Evolutionary conservation across 192 early-diverging fungal genomes (phyloP).

Genomic region (Spinellus fusiger): DNA sequence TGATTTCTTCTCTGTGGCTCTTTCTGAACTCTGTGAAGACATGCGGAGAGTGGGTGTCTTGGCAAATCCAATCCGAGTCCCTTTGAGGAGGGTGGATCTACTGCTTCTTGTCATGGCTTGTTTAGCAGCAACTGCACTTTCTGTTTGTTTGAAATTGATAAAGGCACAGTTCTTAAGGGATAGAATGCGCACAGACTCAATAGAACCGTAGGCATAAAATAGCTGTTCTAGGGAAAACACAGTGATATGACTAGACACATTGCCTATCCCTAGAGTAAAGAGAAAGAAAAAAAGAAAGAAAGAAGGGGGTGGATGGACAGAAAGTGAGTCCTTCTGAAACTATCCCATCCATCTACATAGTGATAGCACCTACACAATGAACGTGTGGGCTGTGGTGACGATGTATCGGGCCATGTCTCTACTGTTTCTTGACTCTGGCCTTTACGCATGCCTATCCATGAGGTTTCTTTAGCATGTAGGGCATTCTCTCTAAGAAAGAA

Average conservation of each 20-base stretch:
- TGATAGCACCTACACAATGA: too few species aligned
- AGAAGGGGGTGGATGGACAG: not conserved
- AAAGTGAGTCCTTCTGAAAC: not conserved
- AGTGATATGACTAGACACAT: conserved; percentile 73
- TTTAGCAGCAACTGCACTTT: conserved; percentile 84
- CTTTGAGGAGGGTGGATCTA: conserved; percentile 56
- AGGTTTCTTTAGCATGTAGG: too few species aligned
- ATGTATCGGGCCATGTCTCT: too few species aligned
- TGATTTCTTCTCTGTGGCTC: conserved; percentile 9
- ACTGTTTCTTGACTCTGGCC: too few species aligned
- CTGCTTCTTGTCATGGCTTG: conserved; percentile 82
- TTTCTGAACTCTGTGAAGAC: not conserved
- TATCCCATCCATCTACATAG: not conserved
- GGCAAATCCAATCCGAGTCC: conserved; percentile 85
- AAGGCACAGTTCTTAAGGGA: conserved; percentile 96
- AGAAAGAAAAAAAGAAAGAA: not conserved
- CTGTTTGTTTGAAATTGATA: conserved; percentile 86
- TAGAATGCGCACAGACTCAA: conserved; percentile 89
- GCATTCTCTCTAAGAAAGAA: too few species aligned
- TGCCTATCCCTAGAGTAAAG: conserved; percentile 86
- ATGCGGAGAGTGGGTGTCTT: conserved; percentile 73
- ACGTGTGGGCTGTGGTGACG: too few species aligned
- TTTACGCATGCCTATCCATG: too few species aligned
- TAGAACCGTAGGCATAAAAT: conserved; percentile 73
- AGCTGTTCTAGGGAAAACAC: conserved; percentile 61